Conservation (phyloP, 768 basidiomycete species). For the Zangia roseola region DNA sequence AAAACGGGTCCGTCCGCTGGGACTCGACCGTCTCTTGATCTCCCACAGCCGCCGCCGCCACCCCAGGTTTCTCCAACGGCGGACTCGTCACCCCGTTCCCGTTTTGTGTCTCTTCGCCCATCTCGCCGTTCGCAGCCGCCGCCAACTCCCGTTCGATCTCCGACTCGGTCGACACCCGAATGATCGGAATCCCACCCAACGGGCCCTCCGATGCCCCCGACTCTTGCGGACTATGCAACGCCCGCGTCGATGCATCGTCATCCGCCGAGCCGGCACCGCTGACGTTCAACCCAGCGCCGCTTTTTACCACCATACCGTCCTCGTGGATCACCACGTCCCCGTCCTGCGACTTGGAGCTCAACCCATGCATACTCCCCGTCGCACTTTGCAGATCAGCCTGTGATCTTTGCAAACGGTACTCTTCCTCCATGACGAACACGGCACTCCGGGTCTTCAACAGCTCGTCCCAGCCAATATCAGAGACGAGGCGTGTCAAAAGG, state of each 20-base stretch:
- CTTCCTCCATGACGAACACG: conserved; percentile 99
- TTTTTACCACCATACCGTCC: conserved; percentile 50
- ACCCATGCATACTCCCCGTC: conserved; percentile 14
- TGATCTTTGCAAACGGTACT: conserved; percentile 96
- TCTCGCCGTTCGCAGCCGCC: conserved; percentile 28
- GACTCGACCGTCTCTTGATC: conserved; percentile 23
- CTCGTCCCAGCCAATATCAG: conserved; percentile 98
- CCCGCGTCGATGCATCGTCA: conserved; percentile 72
- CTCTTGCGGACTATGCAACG: conserved; percentile 39
- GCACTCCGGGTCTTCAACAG: conserved; percentile 89
- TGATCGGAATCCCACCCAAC: conserved; percentile 54
- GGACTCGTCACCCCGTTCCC: conserved; percentile 23
- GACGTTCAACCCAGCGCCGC: conserved; percentile 14
- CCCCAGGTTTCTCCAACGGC: conserved; percentile 41
- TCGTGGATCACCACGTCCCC: conserved; percentile 55
- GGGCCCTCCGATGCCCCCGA: conserved; percentile 29
- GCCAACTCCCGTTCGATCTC: conserved; percentile 47
- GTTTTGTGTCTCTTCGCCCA: conserved; percentile 7
- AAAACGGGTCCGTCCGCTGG: conserved; percentile 59
- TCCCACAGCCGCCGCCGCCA: conserved; percentile 37
- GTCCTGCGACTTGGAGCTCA: conserved; percentile 21
- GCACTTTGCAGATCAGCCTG: conserved; percentile 59
- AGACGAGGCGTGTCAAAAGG: conserved; percentile 86
- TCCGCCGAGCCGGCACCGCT: conserved; percentile 33
- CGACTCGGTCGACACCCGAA: conserved; percentile 73